Conservation (phyloP, 2,329 filamentous ascomycete genomes). For the Fusarium globosum region DNA sequence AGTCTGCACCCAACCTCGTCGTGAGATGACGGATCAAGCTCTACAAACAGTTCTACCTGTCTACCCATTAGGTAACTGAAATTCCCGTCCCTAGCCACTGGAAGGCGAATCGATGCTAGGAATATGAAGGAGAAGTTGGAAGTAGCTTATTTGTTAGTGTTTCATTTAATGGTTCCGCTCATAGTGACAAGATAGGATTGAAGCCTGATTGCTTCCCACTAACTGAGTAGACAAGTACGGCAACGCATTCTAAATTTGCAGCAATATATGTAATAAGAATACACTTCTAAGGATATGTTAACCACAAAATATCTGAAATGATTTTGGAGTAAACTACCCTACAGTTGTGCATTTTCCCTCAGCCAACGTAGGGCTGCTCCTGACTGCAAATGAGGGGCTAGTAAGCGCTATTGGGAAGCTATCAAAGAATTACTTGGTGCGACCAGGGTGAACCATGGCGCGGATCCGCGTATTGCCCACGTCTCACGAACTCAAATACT, state of each 20-base stretch:
- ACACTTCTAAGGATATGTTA: too few relatives aligned
- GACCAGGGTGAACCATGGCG: not conserved
- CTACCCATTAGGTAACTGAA: accelerated
- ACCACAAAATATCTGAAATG: not conserved
- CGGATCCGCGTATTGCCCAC: not conserved
- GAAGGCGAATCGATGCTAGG: too few relatives aligned
- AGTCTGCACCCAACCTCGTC: too few relatives aligned
- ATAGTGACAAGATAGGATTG: accelerated
- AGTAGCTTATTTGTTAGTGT: accelerated
- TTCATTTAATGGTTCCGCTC: accelerated
- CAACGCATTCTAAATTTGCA: too few relatives aligned
- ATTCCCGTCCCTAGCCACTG: accelerated
- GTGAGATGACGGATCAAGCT: too few relatives aligned
- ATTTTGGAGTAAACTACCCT: not conserved
- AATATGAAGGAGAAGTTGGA: not conserved
- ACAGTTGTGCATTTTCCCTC: not conserved
- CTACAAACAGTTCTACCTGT: not conserved
- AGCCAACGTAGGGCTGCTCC: not conserved
- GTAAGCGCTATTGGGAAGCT: not conserved
- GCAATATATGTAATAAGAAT: too few relatives aligned
- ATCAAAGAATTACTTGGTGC: not conserved
- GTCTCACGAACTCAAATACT: not conserved
- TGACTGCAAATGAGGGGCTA: not conserved
- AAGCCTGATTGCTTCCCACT: not conserved
- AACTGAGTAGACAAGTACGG: too few relatives aligned